These are phyloP conservation scores for Jatropha multifida DNA, from an alignment of 441 rosid species.

Conservation along the genomic window DNA sequence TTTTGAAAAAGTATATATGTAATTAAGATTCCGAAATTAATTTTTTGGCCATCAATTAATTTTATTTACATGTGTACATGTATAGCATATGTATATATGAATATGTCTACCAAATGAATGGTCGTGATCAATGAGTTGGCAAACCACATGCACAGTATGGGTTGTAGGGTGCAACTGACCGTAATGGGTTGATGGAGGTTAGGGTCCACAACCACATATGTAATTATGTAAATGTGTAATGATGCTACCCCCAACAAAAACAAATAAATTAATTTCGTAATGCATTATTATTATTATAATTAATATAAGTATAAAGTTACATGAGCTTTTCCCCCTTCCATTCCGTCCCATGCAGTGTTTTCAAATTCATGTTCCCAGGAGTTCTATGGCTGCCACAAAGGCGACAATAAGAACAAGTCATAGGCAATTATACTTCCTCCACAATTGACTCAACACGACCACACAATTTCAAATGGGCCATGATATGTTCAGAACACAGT, in stretches of 20 bases:
- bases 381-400: slow-evolving; percentile 10
- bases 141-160: slow-evolving; percentile 46
- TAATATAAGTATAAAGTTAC: not conserved
- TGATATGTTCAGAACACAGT: not conserved
- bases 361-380: slow-evolving; percentile 18
- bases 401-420: slow-evolving; percentile 20
- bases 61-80: too few relatives aligned
- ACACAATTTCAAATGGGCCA: slow-evolving; percentile 22
- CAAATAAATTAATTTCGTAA: slow-evolving; percentile 8
- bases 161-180: slow-evolving; percentile 34
- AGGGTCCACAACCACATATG: slow-evolving; percentile 11
- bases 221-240: slow-evolving; percentile 15
- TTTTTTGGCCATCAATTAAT: too few relatives aligned
- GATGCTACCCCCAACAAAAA: slow-evolving; percentile 13
- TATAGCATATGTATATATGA: not conserved
- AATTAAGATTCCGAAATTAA: too few relatives aligned
- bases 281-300: not conserved
- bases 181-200: slow-evolving; percentile 20
- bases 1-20: too few relatives aligned
- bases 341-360: not conserved
- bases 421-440: not conserved
- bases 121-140: slow-evolving; percentile 50
- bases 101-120: slow-evolving; percentile 23
- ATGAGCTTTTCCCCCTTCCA: not conserved
- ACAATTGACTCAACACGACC: slow-evolving; percentile 4